A percentile compares a stretch with the other conserved stretches of the same genome.
Evolutionary conservation across 441 rosid genomes (phyloP).

Genomic region (Manihot esculenta): DNA sequence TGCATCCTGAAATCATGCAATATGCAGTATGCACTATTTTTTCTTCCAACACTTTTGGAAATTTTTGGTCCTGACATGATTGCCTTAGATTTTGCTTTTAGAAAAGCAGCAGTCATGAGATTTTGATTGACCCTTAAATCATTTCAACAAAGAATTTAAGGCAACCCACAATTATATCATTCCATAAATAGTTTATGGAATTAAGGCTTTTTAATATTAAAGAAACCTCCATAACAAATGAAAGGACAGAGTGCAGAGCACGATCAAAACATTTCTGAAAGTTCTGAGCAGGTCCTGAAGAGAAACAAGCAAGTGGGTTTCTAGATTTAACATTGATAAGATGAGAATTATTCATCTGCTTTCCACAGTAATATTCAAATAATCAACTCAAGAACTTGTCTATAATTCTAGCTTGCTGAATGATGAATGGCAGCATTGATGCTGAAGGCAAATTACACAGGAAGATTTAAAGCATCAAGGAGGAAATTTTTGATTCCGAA

Average conservation of each 20-base stretch:
- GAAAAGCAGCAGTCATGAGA: too few relatives aligned
- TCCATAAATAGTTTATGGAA: constrained; percentile 2
- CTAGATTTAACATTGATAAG: not conserved
- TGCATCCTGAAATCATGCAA: too few relatives aligned
- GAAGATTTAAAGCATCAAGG: not conserved
- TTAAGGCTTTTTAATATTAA: not conserved
- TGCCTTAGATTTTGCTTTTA: not conserved
- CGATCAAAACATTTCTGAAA: constrained; percentile 17
- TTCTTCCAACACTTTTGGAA: constrained; percentile 6
- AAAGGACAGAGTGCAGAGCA: not conserved
- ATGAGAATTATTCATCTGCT: not conserved
- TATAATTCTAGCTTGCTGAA: not conserved
- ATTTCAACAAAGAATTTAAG: not conserved
- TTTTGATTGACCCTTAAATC: not conserved
- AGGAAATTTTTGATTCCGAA: not conserved
- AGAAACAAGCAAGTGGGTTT: not conserved
- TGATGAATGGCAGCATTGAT: not conserved
- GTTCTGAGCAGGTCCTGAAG: constrained; percentile 6
- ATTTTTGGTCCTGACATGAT: not conserved
- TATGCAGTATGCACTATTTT: too few relatives aligned
- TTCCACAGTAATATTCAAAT: not conserved
- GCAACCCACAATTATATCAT: not conserved
- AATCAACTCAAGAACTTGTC: not conserved
- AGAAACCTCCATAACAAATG: not conserved
- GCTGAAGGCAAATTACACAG: not conserved